Evolutionary conservation across 163 green algal genomes (phyloP).

Genomic region (Chloromonas sp.): DNA sequence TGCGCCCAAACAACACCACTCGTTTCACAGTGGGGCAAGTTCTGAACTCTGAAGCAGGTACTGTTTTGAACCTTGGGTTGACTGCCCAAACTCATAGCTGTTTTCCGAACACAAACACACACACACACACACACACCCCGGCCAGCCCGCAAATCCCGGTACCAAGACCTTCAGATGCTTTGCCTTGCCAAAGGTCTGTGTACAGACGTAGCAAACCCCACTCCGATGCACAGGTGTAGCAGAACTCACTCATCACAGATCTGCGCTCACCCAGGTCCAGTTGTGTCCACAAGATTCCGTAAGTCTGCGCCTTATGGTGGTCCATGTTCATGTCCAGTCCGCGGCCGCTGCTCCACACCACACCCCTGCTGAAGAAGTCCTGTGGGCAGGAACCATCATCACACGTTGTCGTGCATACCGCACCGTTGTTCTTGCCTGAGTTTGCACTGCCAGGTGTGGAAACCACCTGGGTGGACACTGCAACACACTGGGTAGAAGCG

Average conservation of each 20-base stretch:
- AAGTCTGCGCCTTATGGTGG: not conserved
- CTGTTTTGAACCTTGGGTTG: not conserved
- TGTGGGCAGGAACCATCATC: not conserved
- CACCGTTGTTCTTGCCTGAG: not conserved
- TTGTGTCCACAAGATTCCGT: not conserved
- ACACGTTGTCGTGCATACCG: not conserved
- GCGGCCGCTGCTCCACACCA: not conserved
- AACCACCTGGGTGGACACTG: not conserved
- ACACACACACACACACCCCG: not conserved
- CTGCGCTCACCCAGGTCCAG: not conserved
- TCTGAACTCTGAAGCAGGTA: not conserved
- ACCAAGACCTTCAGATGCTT: not conserved
- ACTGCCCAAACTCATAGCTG: not conserved
- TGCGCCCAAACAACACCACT: not conserved
- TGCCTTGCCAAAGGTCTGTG: not conserved
- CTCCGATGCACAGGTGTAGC: too few species aligned
- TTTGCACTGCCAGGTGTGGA: not conserved
- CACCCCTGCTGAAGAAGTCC: not conserved
- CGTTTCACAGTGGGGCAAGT: not conserved
- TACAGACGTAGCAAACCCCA: not conserved
- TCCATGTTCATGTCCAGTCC: not conserved
- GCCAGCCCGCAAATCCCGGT: not conserved
- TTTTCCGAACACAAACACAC: not conserved
- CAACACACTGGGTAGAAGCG: not conserved
- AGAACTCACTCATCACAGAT: too few species aligned